phyloP scores from a whole-genome alignment of 2,329 filamentous ascomycete species.

The Aspergillus japonicus region DNA sequence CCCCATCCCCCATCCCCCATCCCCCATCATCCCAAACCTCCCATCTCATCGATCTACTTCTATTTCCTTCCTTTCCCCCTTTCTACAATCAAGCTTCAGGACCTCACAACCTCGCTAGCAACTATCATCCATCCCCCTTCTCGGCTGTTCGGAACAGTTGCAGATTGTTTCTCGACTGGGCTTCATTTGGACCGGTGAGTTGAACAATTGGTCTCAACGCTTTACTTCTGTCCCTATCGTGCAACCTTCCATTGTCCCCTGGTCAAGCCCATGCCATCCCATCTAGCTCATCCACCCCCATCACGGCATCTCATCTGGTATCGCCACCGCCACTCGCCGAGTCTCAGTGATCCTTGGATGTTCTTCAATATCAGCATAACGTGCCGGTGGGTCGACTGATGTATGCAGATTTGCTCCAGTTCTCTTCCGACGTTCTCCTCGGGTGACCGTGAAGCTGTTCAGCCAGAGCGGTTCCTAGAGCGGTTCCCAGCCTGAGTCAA shows the following conservation, averaged over 20 bases:
- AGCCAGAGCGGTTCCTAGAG: background rate
- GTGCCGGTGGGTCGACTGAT: background rate
- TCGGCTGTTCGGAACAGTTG: too few relatives aligned
- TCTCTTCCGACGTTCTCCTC: background rate
- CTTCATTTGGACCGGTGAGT: too few relatives aligned
- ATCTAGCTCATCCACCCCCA: too few relatives aligned
- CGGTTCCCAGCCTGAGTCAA: background rate
- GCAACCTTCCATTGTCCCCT: background rate
- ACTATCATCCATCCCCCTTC: too few relatives aligned
- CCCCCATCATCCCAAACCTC: too few relatives aligned
- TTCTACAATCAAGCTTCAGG: too few relatives aligned
- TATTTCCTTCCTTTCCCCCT: too few relatives aligned
- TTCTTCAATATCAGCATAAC: background rate
- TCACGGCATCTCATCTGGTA: background rate
- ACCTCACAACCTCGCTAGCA: too few relatives aligned
- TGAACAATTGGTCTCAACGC: too few relatives aligned
- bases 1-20: too few relatives aligned
- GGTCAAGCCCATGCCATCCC: background rate
- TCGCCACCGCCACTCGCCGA: conserved; percentile 1
- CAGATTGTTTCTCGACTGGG: too few relatives aligned
- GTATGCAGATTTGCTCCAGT: background rate
- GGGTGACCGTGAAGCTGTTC: background rate
- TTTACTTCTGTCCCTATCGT: background rate
- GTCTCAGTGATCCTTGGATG: background rate
- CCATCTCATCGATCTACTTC: background rate